These are phyloP conservation scores for Lactarius tabidus DNA, from an alignment of 768 basidiomycete species.

Conservation along the genomic window DNA sequence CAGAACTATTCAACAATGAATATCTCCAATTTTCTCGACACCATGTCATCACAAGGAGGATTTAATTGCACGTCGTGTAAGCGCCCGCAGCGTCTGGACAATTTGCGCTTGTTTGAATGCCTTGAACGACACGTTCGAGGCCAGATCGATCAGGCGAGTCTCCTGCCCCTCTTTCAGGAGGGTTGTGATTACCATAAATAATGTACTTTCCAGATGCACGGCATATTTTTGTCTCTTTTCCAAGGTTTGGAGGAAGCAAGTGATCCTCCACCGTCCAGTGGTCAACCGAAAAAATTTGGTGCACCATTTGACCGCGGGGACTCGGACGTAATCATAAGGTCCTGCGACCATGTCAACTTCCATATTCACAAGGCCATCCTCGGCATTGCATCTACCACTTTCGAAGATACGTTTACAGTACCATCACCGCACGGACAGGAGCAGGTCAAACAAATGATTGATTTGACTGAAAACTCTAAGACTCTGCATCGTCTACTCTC, in stretches of 20 bases:
- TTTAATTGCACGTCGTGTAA: background rate
- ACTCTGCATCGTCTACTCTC: conserved; percentile 4
- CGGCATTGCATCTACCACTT: conserved; percentile 54
- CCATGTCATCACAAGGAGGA: background rate
- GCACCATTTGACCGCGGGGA: conserved; percentile 17
- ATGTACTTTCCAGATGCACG: background rate
- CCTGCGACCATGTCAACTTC: conserved; percentile 50
- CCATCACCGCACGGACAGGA: background rate
- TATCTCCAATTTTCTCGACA: background rate
- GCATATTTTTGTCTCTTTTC: background rate
- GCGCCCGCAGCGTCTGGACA: background rate
- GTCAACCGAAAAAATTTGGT: background rate
- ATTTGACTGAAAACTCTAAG: conserved; percentile 5
- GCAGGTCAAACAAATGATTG: background rate
- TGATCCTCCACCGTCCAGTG: background rate
- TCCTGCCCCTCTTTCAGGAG: background rate
- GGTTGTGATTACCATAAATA: background rate
- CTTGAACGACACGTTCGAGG: conserved; percentile 2
- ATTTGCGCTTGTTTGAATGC: background rate
- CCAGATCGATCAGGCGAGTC: background rate
- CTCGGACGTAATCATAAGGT: conserved; percentile 48
- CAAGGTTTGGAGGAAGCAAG: background rate
- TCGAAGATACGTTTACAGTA: conserved; percentile 47
- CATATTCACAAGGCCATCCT: conserved; percentile 53
- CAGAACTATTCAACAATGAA: background rate